Evolutionary conservation across 2,329 filamentous ascomycete species (phyloP), one percentile per base, ranked within the genome.

Genomic region (Stemphylium vesicarium): DNA sequence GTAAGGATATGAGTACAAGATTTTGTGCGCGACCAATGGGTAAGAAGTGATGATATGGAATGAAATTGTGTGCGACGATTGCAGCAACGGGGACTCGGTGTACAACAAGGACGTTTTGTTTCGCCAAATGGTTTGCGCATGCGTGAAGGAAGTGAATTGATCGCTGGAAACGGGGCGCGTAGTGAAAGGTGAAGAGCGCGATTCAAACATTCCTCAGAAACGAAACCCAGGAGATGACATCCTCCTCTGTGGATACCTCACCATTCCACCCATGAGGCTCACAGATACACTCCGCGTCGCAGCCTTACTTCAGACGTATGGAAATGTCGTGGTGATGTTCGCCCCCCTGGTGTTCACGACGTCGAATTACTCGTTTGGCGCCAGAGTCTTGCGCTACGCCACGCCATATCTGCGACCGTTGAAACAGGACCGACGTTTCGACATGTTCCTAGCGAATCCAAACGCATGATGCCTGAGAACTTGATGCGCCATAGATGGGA

Each of bases 371-470:
- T 45, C 39, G 43, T 32, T 26, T 42, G 20, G 44, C 32, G 44
- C 29, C 32, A 48, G 35, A 29, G 35, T 48, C 47, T 33, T 42
- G 50, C 33, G 49, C 46, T 42, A 54, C 38, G 50, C 33, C 18
- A 47, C 53, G 51, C 50, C 39, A 50, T 45, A 22, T 13, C 37
- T 38, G 33, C 44, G 39, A n/a, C 40, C 18, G 22, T 55, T 51
- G 52, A 55, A 55, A 55, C 52, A 42, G 47, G 50, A 46, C 44
- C 39, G 46, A 37, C 45, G 51, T 60, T 59, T 60, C 51, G 48
- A 43, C 50, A 53, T 41, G 40, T 40, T 26, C 10, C 26, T 12
- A 39, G 32, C 46, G 29, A 53, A 56, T 40, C 29, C 35, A 53
- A 38, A 44, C 41, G 22, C 37, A 33, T 20, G 22, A 10, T 37